Percentiles rank a stretch among this genome's conserved stretches.
Conservation (phyloP, 352 stramenopile species). For the Paralagenidium karlingii region DNA sequence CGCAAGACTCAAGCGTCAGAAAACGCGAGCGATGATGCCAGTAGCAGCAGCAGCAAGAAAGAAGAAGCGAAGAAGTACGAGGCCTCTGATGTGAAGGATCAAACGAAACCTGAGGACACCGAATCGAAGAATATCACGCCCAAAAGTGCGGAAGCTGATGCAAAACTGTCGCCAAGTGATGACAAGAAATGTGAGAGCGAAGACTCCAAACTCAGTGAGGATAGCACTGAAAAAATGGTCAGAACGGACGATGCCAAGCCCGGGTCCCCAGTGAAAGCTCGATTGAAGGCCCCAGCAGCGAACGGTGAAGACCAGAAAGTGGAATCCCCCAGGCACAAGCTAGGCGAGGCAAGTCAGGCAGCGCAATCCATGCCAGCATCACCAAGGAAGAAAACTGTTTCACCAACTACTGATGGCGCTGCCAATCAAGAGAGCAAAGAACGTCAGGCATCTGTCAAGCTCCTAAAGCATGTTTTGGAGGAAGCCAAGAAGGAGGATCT, state of each 20-base stretch:
- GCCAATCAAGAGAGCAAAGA: too few relatives aligned
- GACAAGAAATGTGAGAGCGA: background rate
- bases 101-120: background rate
- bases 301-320: too few relatives aligned
- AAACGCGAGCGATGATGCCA: background rate
- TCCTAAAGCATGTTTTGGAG: background rate
- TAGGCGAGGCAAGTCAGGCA: too few relatives aligned
- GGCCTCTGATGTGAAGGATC: background rate
- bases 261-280: too few relatives aligned
- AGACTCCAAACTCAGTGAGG: background rate
- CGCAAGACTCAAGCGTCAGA: constrained; percentile 5
- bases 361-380: too few relatives aligned
- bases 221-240: background rate
- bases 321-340: too few relatives aligned
- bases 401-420: too few relatives aligned
- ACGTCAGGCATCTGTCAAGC: too few relatives aligned
- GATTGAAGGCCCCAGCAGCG: too few relatives aligned
- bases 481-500: background rate
- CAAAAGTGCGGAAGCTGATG: background rate
- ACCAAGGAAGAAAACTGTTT: too few relatives aligned
- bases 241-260: constrained; percentile 23
- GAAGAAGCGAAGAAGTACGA: background rate
- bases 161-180: background rate
- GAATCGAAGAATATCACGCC: background rate
- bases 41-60: background rate